A percentile compares a stretch with the other conserved stretches of the same genome.
Conservation (phyloP, 495 filamentous ascomycete genomes). For the Penicillium atrosanguineum region DNA sequence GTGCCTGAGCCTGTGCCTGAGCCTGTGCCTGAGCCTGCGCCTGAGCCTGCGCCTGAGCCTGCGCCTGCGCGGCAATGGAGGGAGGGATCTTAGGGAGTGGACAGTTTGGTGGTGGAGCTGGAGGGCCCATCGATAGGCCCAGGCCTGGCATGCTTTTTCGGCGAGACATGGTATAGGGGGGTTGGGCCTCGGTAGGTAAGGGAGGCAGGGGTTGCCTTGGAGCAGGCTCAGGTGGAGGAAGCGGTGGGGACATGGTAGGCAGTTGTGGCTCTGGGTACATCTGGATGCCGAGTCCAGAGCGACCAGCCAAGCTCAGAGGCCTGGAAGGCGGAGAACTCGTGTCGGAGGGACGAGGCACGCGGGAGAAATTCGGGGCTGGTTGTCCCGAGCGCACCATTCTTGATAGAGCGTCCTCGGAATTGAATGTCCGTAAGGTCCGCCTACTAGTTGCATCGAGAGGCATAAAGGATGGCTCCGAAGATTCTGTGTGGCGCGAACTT, state of each 20-base stretch:
- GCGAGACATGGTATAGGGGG: conserved; percentile 17
- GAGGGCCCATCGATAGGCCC: conserved; percentile 55
- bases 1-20: conserved; percentile 9
- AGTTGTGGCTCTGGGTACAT: conserved; percentile 3
- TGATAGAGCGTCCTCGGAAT: conserved; percentile 34
- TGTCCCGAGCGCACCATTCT: conserved; percentile 18
- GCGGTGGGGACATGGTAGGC: neutral
- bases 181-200: conserved; percentile 4
- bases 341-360: conserved; percentile 20
- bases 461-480: conserved; percentile 15
- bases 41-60: conserved; percentile 10
- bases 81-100: conserved; percentile 62
- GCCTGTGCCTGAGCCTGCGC: conserved; percentile 8
- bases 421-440: conserved; percentile 29
- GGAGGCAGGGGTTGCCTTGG: conserved; percentile 11
- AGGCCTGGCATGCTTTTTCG: conserved; percentile 60
- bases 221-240: conserved; percentile 6
- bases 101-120: conserved; percentile 60
- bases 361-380: conserved; percentile 21
- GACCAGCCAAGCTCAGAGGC: conserved; percentile 20
- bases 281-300: conserved; percentile 14
- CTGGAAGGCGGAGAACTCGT: conserved; percentile 16
- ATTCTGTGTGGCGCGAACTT: conserved; percentile 22
- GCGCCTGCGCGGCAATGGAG: conserved; percentile 11
- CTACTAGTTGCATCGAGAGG: conserved; percentile 8